Evolutionary conservation across 768 basidiomycete species (phyloP), one percentile per base, ranked within the genome.

Genomic region (Grammothele lineata): DNA sequence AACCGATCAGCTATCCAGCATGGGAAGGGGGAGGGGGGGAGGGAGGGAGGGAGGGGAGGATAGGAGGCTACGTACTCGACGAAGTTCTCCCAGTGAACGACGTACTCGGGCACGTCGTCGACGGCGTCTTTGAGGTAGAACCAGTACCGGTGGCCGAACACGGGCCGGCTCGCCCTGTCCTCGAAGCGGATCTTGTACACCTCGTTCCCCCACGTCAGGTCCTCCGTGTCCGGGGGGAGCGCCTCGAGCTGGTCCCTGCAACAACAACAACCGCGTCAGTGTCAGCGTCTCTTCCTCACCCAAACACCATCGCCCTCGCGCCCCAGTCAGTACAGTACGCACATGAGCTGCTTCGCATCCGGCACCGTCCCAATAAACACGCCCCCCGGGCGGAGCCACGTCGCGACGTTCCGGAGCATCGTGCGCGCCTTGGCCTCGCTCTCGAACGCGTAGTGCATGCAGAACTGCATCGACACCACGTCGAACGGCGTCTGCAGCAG

Each of bases 371-470:
- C 96, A 43, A 99, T 79, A 59, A 97, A 96, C n/a, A 85, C 69
- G 4, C 96, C 96, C 21, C 94, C 95, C 22, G 75, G 72, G 24
- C 87, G 73, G 37, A 99, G 72, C 74, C 85, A 84, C 37, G 76
- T 68, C 47, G 81, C 79, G 24, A 93, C 94, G 62, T 99, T 99
- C 30, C 82, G 77, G 25, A 99, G 80, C 96, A 99, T 96, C 63
- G 81, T 85, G 25, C 90, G 77, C 21, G 83, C 88, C 62, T 96
- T 96, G 48, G 77, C 71, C 24, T 81, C 77, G n/a, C 78, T 86
- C 65, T 98, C 93, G 63, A 99, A 98, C 7, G 96, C 96, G 61
- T 99, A 98, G 65, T 99, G 96, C 90, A 99, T 97, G 67, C 96
- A 98, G 65, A 99, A 99, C 63, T 99, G 96, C 92, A 97, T 91